Evolutionary conservation across 345 rosid species (phyloP), one percentile per base, ranked within the genome.

Genomic region (Hypericum perforatum): DNA sequence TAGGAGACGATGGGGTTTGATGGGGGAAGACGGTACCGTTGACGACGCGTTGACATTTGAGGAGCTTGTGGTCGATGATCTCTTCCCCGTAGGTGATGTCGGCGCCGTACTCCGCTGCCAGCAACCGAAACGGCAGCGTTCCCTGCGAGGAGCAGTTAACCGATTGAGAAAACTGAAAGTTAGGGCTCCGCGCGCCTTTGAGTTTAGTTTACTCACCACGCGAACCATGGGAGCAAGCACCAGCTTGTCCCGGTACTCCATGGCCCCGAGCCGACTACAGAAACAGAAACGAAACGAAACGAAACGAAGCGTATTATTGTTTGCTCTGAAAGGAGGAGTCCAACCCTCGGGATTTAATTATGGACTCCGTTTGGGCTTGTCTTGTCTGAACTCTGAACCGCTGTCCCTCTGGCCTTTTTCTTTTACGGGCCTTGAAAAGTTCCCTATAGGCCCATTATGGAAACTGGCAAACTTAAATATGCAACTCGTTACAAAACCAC

Each of bases 161-260:
- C 7, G 11, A 14, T 8, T 8, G 29, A 7, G 6, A 0, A 45
- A 39, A 39, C 16, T 0, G 5, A 5, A 47, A 48, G 11, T 5
- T 8, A 48, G 2, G 6, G 9, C 12, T 45, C 9, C 14, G 46
- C 3, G 42, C 11, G 14, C 10, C 6, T 0, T 8, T 0, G 6
- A 41, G 41, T 6, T 22, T 36, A 0, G 29, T 15, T 29, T 44
- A 78, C 94, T 76, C 64, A 89, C 97, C 58, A 86, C 84, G 59
- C 97, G 86, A 71, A 90, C 97, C 94, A 90, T 90, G 58, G 97
- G 97, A 77, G 95, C 97, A 6, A 90, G 95, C 7, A 90, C 78
- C 3, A 78, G 81, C 85, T 84, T 90, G 78, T 80, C 74, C 63
- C 54, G 52, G 79, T 81, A 89, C 52, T 89, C 95, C 97, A 90